phyloP scores from a whole-genome alignment of 148 eudicot genomes.

The Camellia lanceoleosa region DNA sequence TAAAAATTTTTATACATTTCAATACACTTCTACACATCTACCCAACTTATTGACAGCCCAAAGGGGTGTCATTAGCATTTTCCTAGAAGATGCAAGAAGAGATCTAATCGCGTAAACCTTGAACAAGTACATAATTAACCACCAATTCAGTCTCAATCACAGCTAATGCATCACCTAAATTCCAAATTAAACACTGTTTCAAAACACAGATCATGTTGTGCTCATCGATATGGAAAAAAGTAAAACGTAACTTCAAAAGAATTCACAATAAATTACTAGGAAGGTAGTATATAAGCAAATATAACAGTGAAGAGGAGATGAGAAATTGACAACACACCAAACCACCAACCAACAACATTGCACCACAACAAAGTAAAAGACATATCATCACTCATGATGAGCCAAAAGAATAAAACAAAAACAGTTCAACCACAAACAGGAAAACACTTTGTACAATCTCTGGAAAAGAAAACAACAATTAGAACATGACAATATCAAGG shows the following conservation, averaged over 20 bases:
- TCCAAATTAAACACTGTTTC: neutral
- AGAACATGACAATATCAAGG: neutral
- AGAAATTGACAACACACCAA: neutral
- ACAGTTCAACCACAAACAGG: neutral
- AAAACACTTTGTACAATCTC: neutral
- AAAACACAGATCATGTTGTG: neutral
- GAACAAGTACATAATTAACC: neutral
- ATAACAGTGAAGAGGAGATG: neutral
- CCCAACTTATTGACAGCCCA: no score
- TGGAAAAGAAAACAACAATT: neutral
- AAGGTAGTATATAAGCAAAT: neutral
- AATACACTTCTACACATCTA: no score
- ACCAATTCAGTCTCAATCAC: neutral
- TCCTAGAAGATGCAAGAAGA: neutral
- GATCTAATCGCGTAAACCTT: neutral
- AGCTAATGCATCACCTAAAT: neutral
- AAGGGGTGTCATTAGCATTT: no score
- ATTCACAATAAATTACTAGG: no score
- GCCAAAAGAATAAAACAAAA: slow-evolving; percentile 1
- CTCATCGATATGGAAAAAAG: neutral
- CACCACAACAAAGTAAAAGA: neutral
- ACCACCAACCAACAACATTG: slow-evolving; percentile 4
- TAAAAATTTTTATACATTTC: no score
- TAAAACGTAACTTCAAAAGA: neutral
- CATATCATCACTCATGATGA: neutral